Evolutionary conservation across 2,329 filamentous ascomycete species (phyloP).

Genomic region (Tricladium varicosporioides): DNA sequence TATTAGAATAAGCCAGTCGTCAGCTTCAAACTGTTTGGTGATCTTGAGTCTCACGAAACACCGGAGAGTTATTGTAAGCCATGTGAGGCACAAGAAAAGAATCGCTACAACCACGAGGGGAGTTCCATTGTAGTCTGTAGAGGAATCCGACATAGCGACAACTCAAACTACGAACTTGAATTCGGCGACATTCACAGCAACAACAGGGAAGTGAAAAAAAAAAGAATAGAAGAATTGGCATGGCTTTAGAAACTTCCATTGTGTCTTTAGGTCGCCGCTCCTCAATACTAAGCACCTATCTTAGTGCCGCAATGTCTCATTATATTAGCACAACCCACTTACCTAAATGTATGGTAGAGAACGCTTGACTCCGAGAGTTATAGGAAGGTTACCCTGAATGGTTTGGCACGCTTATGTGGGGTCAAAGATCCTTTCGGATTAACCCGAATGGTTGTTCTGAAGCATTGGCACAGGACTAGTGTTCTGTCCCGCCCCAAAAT

Average conservation of each 20-base stretch:
- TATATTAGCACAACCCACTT: background rate
- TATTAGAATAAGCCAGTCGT: constrained; percentile 22
- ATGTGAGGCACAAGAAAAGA: constrained; percentile 15
- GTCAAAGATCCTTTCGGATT: too few relatives aligned
- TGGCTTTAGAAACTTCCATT: too few relatives aligned
- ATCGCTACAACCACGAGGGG: background rate
- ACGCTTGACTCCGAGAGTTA: background rate
- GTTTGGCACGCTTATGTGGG: too few relatives aligned
- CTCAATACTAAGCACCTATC: background rate
- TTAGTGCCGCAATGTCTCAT: background rate
- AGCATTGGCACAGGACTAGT: too few relatives aligned
- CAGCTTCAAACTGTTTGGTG: constrained; percentile 16
- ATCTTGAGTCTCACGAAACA: constrained; percentile 17
- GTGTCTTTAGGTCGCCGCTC: too few relatives aligned
- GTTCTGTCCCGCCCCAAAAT: too few relatives aligned
- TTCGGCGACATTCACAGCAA: too few relatives aligned
- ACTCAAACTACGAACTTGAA: too few relatives aligned
- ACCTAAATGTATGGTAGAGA: background rate
- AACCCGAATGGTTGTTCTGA: too few relatives aligned
- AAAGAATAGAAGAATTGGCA: too few relatives aligned
- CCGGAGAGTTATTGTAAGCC: constrained; percentile 14
- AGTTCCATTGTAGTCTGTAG: background rate
- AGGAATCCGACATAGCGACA: background rate
- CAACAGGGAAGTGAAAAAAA: too few relatives aligned
- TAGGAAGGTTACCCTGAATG: background rate